A percentile compares a stretch with the other conserved stretches of the same genome.
phyloP scores from a whole-genome alignment of 495 filamentous ascomycete genomes.

The Evernia prunastri region DNA sequence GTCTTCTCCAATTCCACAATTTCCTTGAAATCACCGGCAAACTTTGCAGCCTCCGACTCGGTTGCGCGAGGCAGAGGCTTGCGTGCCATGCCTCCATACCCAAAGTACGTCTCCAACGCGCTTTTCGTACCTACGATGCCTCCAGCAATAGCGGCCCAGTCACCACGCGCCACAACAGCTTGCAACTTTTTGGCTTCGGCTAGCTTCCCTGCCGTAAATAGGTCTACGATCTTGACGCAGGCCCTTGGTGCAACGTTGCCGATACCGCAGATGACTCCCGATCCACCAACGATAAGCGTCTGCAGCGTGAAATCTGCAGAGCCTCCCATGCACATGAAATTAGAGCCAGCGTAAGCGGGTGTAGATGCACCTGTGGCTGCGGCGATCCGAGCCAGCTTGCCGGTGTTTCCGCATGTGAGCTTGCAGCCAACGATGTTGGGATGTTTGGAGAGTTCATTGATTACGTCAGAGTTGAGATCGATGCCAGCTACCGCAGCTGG shows the following conservation, averaged over 20 bases:
- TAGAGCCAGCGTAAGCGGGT: slow-evolving; percentile 34
- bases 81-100: slow-evolving; percentile 72
- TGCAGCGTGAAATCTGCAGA: slow-evolving; percentile 86
- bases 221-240: slow-evolving; percentile 62
- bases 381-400: slow-evolving; percentile 77
- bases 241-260: slow-evolving; percentile 78
- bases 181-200: slow-evolving; percentile 71
- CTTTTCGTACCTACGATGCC: slow-evolving; percentile 84
- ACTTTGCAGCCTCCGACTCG: slow-evolving; percentile 50
- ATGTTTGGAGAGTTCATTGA: slow-evolving; percentile 66
- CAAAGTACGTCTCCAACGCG: slow-evolving; percentile 62
- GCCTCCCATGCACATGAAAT: slow-evolving; percentile 79
- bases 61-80: slow-evolving; percentile 69
- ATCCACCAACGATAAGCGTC: slow-evolving; percentile 75
- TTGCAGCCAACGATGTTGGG: slow-evolving; percentile 87
- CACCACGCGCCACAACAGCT: slow-evolving; percentile 70
- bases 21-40: slow-evolving; percentile 68
- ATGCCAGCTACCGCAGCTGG: slow-evolving; percentile 74
- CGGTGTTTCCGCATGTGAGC: slow-evolving; percentile 90
- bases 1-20: slow-evolving; percentile 61
- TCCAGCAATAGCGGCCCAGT: slow-evolving; percentile 83
- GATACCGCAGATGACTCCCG: slow-evolving; percentile 76
- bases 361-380: slow-evolving; percentile 50
- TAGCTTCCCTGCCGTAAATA: slow-evolving; percentile 64
- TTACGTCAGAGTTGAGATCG: slow-evolving; percentile 75